phyloP scores from a whole-genome alignment of 768 basidiomycete genomes.

The Coprinopsis cinerea region DNA sequence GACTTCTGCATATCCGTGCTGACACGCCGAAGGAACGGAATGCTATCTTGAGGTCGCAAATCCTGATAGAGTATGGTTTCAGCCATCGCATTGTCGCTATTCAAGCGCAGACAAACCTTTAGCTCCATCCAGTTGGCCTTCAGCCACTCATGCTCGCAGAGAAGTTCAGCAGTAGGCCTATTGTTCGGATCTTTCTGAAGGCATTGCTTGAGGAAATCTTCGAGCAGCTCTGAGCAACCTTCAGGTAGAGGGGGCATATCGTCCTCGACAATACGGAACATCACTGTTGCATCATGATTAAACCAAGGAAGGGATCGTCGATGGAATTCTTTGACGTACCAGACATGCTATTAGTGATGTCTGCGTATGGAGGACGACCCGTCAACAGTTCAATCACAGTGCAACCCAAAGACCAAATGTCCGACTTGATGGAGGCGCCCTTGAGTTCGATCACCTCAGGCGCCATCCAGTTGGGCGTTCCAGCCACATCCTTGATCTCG shows the following conservation, averaged over 20 bases:
- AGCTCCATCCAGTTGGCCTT: slow-evolving; percentile 73
- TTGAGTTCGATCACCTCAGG: slow-evolving; percentile 96
- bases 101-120: slow-evolving; percentile 66
- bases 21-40: slow-evolving; percentile 90
- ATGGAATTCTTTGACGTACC: slow-evolving; percentile 49
- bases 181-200: slow-evolving; percentile 82
- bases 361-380: slow-evolving; percentile 86
- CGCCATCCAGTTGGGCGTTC: slow-evolving; percentile 99
- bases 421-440: slow-evolving; percentile 87
- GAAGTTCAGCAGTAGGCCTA: slow-evolving; percentile 78
- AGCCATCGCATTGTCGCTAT: too few relatives aligned
- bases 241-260: slow-evolving; percentile 82
- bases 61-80: too few relatives aligned
- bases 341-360: slow-evolving; percentile 85
- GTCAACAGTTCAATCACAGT: slow-evolving; percentile 93
- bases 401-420: slow-evolving; percentile 95
- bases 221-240: slow-evolving; percentile 66
- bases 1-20: slow-evolving; percentile 79
- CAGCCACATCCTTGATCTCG: slow-evolving; percentile 81
- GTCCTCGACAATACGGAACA: slow-evolving; percentile 98
- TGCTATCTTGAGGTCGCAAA: slow-evolving; percentile 87
- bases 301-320: slow-evolving; percentile 8
- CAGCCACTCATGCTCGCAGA: slow-evolving; percentile 92
- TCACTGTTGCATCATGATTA: slow-evolving; percentile 48
- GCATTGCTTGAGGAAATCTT: slow-evolving; percentile 79